These are phyloP conservation scores for Grigorovia humatica DNA, from an alignment of 805 yeast genomes.

Conservation along the genomic window DNA sequence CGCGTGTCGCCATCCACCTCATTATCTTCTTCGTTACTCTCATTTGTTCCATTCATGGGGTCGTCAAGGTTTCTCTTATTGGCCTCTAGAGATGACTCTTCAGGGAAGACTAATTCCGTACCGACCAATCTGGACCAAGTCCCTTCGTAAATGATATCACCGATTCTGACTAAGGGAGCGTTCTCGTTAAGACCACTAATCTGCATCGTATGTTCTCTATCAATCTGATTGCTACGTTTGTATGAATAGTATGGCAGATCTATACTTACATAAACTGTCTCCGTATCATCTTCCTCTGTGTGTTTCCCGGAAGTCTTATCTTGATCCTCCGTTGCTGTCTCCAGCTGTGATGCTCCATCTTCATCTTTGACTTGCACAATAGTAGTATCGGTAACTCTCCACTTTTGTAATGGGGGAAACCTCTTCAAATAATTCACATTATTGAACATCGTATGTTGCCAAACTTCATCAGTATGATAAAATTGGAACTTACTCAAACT, in stretches of 20 bases:
- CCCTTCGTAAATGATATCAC: constrained; percentile 56
- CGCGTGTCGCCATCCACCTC: constrained; percentile 3
- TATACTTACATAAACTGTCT: constrained; percentile 44
- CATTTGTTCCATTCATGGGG: not conserved
- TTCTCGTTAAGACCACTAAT: constrained; percentile 45
- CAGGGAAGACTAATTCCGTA: constrained; percentile 44
- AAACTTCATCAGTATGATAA: not conserved
- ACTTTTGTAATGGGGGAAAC: constrained; percentile 20
- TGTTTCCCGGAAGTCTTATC: not conserved
- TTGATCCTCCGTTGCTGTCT: not conserved
- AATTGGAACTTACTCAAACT: not conserved
- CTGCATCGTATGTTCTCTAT: constrained; percentile 37
- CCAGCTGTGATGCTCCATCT: constrained; percentile 64
- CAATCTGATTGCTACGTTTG: constrained; percentile 23
- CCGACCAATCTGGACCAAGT: constrained; percentile 73
- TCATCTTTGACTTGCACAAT: constrained; percentile 53
- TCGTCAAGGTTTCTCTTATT: constrained; percentile 7
- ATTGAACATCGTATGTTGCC: not conserved
- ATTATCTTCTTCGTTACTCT: constrained; percentile 2
- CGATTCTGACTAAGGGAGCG: constrained; percentile 47
- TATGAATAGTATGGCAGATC: constrained; percentile 36
- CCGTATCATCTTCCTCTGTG: constrained; percentile 28
- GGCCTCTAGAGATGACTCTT: constrained; percentile 14
- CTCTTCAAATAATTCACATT: not conserved
- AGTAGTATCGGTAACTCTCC: constrained; percentile 66